These are phyloP conservation scores for Pyricularia pennisetigena DNA, from an alignment of 2,329 filamentous ascomycete genomes.

Conservation along the genomic window DNA sequence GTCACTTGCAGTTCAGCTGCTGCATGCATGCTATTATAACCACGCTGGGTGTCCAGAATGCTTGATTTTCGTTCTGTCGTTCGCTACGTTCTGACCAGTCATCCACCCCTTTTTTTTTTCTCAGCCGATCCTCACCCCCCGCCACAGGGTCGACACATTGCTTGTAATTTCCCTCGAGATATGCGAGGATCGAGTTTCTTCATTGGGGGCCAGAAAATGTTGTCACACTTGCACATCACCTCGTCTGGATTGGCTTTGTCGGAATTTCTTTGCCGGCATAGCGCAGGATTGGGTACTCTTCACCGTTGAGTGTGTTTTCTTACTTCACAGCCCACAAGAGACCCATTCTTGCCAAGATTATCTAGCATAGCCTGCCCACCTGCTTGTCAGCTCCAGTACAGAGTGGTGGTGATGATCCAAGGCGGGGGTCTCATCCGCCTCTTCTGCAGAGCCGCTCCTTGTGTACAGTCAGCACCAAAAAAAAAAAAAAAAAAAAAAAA, in stretches of 20 bases:
- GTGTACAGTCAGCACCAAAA: neutral
- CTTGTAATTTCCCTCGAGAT: neutral
- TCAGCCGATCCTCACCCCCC: neutral
- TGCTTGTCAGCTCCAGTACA: neutral
- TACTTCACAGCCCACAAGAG: neutral
- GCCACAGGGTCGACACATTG: neutral
- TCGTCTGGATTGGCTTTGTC: neutral
- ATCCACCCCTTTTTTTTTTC: neutral
- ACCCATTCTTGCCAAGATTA: neutral
- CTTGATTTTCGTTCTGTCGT: neutral
- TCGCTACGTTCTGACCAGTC: neutral
- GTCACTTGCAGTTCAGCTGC: neutral
- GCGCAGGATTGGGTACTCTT: neutral
- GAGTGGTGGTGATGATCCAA: neutral
- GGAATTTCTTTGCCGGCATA: neutral
- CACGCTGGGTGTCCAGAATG: neutral
- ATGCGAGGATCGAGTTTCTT: neutral
- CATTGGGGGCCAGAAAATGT: neutral
- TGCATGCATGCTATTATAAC: neutral
- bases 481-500: too few relatives aligned
- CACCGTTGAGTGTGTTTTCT: neutral
- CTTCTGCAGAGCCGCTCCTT: neutral
- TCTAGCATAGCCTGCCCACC: neutral
- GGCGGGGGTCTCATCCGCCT: neutral
- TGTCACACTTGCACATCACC: neutral